Conservation (phyloP, 495 filamentous ascomycete species). For the Chaetomium tenue region DNA sequence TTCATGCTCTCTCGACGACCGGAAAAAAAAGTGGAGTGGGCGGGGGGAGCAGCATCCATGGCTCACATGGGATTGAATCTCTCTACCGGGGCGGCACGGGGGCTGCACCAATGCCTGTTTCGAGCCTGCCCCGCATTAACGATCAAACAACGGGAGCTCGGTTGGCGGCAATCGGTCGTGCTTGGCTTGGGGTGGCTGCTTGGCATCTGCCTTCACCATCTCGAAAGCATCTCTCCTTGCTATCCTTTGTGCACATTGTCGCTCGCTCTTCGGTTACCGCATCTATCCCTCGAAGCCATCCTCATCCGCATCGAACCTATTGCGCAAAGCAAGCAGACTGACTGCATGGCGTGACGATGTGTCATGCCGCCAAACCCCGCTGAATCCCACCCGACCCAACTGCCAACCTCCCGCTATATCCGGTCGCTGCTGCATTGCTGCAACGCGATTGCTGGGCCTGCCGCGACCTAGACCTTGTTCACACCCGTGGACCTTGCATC, state of each 20-base stretch:
- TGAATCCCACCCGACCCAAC: slow-evolving; percentile 1
- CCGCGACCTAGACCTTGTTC: not conserved
- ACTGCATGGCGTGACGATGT: slow-evolving; percentile 11
- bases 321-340: not conserved
- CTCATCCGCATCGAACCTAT: not conserved
- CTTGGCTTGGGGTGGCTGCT: not conserved
- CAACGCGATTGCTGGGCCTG: not conserved
- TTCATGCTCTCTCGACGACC: not conserved
- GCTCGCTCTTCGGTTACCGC: not conserved
- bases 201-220: slow-evolving; percentile 3
- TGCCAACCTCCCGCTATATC: slow-evolving; percentile 21
- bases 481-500: not conserved
- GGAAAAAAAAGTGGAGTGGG: not conserved
- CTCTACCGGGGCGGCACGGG: slow-evolving; percentile 1
- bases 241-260: not conserved
- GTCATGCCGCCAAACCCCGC: slow-evolving; percentile 17
- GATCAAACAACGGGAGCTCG: not conserved
- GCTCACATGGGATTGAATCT: not conserved
- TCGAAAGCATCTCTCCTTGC: not conserved
- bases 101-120: not conserved
- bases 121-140: slow-evolving; percentile 11
- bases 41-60: no score
- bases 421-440: slow-evolving; percentile 6
- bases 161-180: not conserved
- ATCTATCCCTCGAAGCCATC: not conserved